These are phyloP conservation scores for Pestalotiopsis sp. DNA, from an alignment of 2,329 filamentous ascomycete species.

Conservation along the genomic window DNA sequence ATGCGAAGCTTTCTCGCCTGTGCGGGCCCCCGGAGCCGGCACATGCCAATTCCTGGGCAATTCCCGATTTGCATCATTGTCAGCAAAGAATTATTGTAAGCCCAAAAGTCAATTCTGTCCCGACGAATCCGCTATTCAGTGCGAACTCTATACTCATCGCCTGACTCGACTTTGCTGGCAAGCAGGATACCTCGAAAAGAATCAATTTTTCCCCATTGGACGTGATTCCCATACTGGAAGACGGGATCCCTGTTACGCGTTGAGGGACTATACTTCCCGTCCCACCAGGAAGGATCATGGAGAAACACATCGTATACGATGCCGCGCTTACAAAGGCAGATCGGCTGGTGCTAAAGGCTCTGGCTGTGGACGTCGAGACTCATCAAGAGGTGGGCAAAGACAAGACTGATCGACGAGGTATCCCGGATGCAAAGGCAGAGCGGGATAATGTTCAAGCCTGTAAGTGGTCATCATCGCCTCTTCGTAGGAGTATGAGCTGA, in stretches of 20 bases:
- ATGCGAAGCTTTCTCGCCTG: not conserved
- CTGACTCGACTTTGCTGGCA: no score
- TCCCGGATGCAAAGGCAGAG: not conserved
- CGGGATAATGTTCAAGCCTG: not conserved
- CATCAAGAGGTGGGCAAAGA: not conserved
- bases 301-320: constrained; percentile 12
- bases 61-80: no score
- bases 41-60: no score
- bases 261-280: not conserved
- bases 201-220: not conserved
- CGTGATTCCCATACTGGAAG: not conserved
- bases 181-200: no score
- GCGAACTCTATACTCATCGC: no score
- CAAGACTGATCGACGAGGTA: not conserved
- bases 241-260: not conserved
- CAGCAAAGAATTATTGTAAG: no score
- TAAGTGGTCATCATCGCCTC: not conserved
- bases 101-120: no score
- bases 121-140: no score
- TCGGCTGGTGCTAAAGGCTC: constrained; percentile 9
- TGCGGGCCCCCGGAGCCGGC: not conserved
- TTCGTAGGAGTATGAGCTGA: not conserved
- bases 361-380: constrained; percentile 6
- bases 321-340: constrained; percentile 8
- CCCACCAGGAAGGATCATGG: not conserved